Base-by-base conservation (phyloP, 1,284 basidiomycete genomes). In the Macrocystidia cucumis region DNA sequence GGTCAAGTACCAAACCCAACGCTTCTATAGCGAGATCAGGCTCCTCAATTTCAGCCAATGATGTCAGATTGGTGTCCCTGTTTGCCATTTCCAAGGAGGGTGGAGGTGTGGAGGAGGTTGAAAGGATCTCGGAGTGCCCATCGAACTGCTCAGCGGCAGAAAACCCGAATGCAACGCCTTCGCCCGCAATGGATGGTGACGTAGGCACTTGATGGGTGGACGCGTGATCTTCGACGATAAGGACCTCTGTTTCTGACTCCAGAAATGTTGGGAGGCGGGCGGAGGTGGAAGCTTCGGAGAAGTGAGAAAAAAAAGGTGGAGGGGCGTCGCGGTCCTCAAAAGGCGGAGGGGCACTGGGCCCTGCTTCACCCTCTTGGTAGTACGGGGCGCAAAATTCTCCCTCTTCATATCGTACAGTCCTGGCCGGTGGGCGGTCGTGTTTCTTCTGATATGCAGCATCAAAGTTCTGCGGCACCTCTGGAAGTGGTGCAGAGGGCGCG, bases 321-420 rank as follows among this genome's bases (percentile, higher is more conserved):
- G 84, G 84, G 0, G 84, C 72, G 44, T 87, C 83, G 32, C 78
- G 72, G 47, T 87, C 84, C 47, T 88, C 85, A 45, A 88, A 88
- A 3, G 84, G 84, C 28, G 85, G 85, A 9, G 84, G 84, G 0
- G 81, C 82, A 48, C 84, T 87, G 14, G 84, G 85, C 4, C 84
- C 84, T 5, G 84, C 78, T 51, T 74, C 72, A 44, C 72, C 72
- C 44, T 71, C 72, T 21, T 75, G 72, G 51, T 83, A 83, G 47
- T 68, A 63, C 30, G 79, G 83, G 7, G 67, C 72, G 3, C 63
- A 63, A 21, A 57, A 50, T 21, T 88, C 85, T 4, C 43, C 42
- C 34, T 88, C 84, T 36, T 84, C 82, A 21, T 68, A 57, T 32
- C 85, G 64, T 22, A 78, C 69, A 0, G 85, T 89, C 46, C 65